phyloP scores from a whole-genome alignment of 2,329 filamentous ascomycete genomes.

The Exophiala viscosa region DNA sequence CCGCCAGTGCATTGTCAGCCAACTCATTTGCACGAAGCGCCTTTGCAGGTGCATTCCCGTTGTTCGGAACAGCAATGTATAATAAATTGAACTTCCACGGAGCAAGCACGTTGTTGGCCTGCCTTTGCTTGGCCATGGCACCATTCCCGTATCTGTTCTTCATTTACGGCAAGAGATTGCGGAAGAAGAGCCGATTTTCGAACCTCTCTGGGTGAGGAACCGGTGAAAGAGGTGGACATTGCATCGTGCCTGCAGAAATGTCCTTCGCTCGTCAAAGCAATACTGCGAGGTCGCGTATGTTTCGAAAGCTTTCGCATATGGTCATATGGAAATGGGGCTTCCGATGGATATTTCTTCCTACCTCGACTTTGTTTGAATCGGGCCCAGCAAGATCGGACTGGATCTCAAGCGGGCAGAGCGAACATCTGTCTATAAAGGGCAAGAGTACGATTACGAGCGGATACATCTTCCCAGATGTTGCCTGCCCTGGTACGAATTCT shows the following conservation, averaged over 20 bases:
- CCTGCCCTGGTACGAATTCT: neutral
- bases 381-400: too few species aligned
- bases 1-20: constrained; percentile 67
- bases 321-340: neutral
- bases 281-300: neutral
- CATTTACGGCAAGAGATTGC: constrained; percentile 45
- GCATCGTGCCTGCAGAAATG: neutral
- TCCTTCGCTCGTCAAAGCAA: neutral
- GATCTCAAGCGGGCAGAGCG: too few species aligned
- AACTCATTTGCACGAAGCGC: constrained; percentile 75
- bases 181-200: constrained; percentile 43
- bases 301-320: too few species aligned
- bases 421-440: too few species aligned
- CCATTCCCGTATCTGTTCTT: constrained; percentile 51
- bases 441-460: too few species aligned
- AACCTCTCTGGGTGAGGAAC: constrained; percentile 5
- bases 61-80: constrained; percentile 36
- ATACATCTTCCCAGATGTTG: too few species aligned
- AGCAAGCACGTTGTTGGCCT: constrained; percentile 40
- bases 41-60: constrained; percentile 69
- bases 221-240: neutral
- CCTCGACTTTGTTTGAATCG: too few species aligned
- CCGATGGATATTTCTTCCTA: neutral
- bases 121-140: constrained; percentile 40
- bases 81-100: constrained; percentile 37